Conservation (phyloP, 805 yeast species). For the Grigorovia humatica region DNA sequence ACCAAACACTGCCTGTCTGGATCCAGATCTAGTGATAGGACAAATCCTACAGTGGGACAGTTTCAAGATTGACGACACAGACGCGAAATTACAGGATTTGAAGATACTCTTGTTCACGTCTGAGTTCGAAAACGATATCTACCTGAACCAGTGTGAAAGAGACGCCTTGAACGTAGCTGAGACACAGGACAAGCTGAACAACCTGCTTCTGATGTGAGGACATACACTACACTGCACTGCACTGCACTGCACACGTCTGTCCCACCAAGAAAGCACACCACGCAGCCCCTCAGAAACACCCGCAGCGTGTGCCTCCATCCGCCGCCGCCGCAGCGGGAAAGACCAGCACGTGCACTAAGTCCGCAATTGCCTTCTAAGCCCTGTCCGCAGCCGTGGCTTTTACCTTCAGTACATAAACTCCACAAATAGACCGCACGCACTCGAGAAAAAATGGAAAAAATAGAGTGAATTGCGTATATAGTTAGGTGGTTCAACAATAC, state of each 20-base stretch:
- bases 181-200: slow-evolving; percentile 30
- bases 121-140: slow-evolving; percentile 20
- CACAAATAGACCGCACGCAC: neutral
- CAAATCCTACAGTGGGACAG: neutral
- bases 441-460: too few relatives aligned
- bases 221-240: too few relatives aligned
- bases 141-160: slow-evolving; percentile 22
- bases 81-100: slow-evolving; percentile 16
- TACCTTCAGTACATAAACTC: too few relatives aligned
- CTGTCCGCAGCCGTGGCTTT: neutral
- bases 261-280: neutral
- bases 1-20: neutral
- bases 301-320: neutral
- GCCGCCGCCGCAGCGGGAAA: too few relatives aligned
- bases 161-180: slow-evolving; percentile 27
- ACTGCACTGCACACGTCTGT: too few relatives aligned
- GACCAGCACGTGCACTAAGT: neutral
- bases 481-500: too few relatives aligned
- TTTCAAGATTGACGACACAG: slow-evolving; percentile 10
- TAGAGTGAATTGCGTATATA: too few relatives aligned
- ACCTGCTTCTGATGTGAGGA: slow-evolving; percentile 6
- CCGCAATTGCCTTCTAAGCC: neutral
- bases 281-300: neutral
- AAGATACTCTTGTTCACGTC: slow-evolving; percentile 12
- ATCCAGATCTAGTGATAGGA: neutral